Evolutionary conservation across 2,329 filamentous ascomycete genomes (phyloP).

Genomic region (Alternaria panax): DNA sequence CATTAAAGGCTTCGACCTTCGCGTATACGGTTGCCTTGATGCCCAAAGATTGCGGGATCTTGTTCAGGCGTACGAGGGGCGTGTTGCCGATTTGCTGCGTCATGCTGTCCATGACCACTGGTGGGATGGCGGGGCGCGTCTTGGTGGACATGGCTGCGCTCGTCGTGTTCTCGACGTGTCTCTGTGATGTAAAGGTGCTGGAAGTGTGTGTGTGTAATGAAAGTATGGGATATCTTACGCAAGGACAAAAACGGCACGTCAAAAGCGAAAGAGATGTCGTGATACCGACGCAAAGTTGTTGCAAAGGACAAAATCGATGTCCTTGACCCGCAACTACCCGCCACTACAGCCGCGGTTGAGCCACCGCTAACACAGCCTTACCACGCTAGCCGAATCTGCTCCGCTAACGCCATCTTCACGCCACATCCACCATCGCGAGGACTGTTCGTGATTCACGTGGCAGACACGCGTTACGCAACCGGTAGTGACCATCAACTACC

Average conservation of each 20-base stretch:
- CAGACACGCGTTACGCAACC: constrained; percentile 3
- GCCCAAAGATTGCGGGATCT: constrained; percentile 87
- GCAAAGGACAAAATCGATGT: constrained; percentile 21
- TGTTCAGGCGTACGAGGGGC: constrained; percentile 92
- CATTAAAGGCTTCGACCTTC: constrained; percentile 93
- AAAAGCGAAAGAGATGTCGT: constrained; percentile 1
- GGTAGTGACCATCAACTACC: constrained; percentile 8
- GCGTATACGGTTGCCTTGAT: constrained; percentile 89
- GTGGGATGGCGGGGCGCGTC: constrained; percentile 60
- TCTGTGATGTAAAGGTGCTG: not conserved
- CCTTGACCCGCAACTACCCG: constrained; percentile 29
- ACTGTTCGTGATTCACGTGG: not conserved
- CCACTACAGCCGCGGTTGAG: constrained; percentile 11
- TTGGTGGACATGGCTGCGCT: constrained; percentile 54
- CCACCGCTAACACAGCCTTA: constrained; percentile 19
- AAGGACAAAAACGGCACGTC: constrained; percentile 10
- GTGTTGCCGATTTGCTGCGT: constrained; percentile 94
- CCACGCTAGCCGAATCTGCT: not conserved
- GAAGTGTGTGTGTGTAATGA: not conserved
- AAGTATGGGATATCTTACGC: not conserved
- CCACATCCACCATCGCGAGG: not conserved
- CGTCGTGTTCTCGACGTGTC: not conserved
- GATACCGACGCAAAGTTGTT: constrained; percentile 9
- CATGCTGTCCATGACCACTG: constrained; percentile 69
- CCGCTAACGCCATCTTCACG: not conserved